A percentile compares a stretch with the other conserved stretches of the same genome.
These are phyloP conservation scores for Ceriops decandra DNA, from an alignment of 345 rosid genomes.

Conservation along the genomic window DNA sequence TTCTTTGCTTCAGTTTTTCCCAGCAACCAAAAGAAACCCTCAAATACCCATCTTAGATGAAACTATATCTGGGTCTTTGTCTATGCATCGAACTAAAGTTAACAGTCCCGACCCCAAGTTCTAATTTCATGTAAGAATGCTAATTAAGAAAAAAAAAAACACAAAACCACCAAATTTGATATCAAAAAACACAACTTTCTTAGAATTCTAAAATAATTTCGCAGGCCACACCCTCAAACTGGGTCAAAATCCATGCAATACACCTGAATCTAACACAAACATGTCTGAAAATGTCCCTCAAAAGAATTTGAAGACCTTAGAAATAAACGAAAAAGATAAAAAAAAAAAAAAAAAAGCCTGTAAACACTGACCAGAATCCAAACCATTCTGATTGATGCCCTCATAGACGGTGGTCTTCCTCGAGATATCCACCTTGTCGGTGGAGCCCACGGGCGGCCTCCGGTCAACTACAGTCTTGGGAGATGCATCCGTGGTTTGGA, in stretches of 20 bases:
- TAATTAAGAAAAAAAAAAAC: neutral
- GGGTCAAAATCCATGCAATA: neutral
- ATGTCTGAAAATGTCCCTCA: neutral
- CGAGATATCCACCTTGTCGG: constrained; percentile 24
- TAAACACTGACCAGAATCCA: constrained; percentile 24
- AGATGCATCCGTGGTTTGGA: constrained; percentile 40
- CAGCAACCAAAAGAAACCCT: constrained; percentile 1
- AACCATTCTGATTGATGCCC: constrained; percentile 10
- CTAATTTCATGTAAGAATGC: neutral
- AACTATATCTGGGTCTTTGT: neutral
- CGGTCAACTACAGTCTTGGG: constrained; percentile 37
- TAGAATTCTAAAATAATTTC: no score
- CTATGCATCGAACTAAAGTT: neutral
- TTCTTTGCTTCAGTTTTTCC: neutral
- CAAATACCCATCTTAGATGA: neutral
- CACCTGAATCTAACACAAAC: neutral
- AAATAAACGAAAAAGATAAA: neutral
- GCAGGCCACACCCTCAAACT: neutral
- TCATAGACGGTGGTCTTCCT: constrained; percentile 13
- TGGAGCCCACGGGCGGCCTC: constrained; percentile 31
- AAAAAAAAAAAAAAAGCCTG: neutral
- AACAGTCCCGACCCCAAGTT: neutral
- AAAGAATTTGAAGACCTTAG: neutral
- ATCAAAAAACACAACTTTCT: neutral
- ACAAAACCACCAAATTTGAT: neutral